These are phyloP conservation scores for Oemleria cerasiformis DNA, from an alignment of 306 rosid species.

Conservation along the genomic window DNA sequence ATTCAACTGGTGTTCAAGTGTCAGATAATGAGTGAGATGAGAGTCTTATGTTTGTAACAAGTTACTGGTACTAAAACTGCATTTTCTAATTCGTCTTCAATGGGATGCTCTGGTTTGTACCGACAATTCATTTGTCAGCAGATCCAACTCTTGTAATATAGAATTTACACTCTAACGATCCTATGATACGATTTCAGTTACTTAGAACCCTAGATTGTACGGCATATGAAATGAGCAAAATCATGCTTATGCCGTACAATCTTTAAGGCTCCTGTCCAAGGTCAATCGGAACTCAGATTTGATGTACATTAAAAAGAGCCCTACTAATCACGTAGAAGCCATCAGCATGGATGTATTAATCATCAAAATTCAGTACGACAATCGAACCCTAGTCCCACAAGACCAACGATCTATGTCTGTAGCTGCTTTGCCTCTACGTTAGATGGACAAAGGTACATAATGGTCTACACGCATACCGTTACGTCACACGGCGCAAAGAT, in stretches of 20 bases:
- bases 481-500: slow-evolving; percentile 1
- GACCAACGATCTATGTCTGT: background rate
- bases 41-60: background rate
- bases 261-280: background rate
- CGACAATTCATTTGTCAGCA: background rate
- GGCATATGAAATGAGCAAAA: background rate
- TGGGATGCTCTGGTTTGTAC: background rate
- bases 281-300: background rate
- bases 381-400: background rate
- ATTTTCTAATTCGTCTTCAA: background rate
- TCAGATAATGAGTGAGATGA: background rate
- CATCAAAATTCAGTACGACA: background rate
- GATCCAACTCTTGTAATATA: background rate
- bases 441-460: background rate
- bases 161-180: too few species aligned
- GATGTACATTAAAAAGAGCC: background rate
- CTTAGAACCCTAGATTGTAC: too few species aligned
- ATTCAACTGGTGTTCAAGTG: background rate
- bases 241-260: background rate
- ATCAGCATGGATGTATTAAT: background rate
- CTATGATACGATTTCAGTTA: too few species aligned
- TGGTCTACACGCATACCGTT: background rate
- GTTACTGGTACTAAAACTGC: background rate
- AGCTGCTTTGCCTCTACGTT: background rate
- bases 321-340: background rate